These are phyloP conservation scores for Wickerhamomyces hampshirensis DNA, from an alignment of 805 yeast species.

Conservation along the genomic window DNA sequence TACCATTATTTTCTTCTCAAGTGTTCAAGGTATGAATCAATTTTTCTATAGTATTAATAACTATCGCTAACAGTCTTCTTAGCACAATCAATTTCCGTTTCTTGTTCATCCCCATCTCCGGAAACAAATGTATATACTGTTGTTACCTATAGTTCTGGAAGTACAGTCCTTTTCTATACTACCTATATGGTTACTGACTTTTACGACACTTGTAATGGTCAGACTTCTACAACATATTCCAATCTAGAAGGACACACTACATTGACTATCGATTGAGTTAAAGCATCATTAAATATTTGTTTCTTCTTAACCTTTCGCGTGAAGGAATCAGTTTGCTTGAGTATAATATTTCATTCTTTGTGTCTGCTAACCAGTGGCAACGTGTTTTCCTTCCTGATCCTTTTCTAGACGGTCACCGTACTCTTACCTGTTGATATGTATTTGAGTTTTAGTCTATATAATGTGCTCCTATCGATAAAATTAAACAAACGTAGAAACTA, in stretches of 20 bases:
- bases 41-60: neutral
- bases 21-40: neutral
- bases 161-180: constrained; percentile 5
- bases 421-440: no score
- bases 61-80: no score
- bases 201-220: constrained; percentile 13
- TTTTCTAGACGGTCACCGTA: no score
- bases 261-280: neutral
- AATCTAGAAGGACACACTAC: neutral
- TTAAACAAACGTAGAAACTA: no score
- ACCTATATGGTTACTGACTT: constrained; percentile 4
- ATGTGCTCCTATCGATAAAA: no score
- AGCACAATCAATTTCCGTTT: constrained; percentile 3
- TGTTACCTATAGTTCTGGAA: constrained; percentile 1
- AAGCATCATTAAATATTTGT: no score
- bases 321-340: no score
- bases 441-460: no score
- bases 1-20: no score
- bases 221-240: constrained; percentile 3
- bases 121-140: constrained; percentile 1
- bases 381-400: no score
- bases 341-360: no score
- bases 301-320: neutral
- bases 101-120: constrained; percentile 7
- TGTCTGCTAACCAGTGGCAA: no score